These are phyloP conservation scores for Colletotrichum graminicola DNA, from an alignment of 2,329 filamentous ascomycete genomes.

Conservation along the genomic window DNA sequence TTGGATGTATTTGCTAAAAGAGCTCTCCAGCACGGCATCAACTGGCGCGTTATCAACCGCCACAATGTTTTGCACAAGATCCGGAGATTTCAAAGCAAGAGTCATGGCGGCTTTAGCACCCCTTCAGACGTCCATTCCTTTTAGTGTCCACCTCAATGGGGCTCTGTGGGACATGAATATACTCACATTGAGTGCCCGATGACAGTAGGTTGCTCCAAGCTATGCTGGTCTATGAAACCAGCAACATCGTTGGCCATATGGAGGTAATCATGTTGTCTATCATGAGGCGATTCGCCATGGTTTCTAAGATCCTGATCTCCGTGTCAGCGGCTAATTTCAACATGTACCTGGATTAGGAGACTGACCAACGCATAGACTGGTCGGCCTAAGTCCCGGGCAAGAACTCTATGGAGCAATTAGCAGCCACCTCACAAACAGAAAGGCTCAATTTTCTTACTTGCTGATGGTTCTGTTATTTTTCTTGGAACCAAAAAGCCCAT, in stretches of 20 bases:
- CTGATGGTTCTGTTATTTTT: conserved; percentile 95
- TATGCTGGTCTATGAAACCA: conserved; percentile 79
- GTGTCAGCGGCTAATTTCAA: conserved; percentile 38
- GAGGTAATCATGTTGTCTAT: conserved; percentile 80
- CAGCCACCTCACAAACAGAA: not conserved
- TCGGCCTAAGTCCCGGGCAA: conserved; percentile 84
- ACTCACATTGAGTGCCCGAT: conserved; percentile 94
- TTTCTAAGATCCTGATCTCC: conserved; percentile 82
- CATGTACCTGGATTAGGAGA: conserved; percentile 21
- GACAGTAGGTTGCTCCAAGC: conserved; percentile 77
- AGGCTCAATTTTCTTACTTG: conserved; percentile 74
- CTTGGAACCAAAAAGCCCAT: conserved; percentile 94
- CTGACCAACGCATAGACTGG: conserved; percentile 85
- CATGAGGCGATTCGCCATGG: conserved; percentile 90
- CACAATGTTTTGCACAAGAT: conserved; percentile 77
- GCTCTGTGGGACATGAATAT: not conserved
- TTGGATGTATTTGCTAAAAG: conserved; percentile 84
- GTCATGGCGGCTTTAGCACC: conserved; percentile 95
- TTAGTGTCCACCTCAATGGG: not conserved
- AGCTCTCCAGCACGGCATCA: conserved; percentile 78
- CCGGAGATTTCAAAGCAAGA: conserved; percentile 78
- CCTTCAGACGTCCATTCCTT: conserved; percentile 56
- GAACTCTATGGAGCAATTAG: conserved; percentile 65
- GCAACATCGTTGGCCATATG: conserved; percentile 87
- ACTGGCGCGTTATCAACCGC: conserved; percentile 94